Percentiles rank a stretch among this genome's conserved stretches.
These are phyloP conservation scores for Pugionium cornutum DNA, from an alignment of 345 rosid genomes.

Conservation along the genomic window DNA sequence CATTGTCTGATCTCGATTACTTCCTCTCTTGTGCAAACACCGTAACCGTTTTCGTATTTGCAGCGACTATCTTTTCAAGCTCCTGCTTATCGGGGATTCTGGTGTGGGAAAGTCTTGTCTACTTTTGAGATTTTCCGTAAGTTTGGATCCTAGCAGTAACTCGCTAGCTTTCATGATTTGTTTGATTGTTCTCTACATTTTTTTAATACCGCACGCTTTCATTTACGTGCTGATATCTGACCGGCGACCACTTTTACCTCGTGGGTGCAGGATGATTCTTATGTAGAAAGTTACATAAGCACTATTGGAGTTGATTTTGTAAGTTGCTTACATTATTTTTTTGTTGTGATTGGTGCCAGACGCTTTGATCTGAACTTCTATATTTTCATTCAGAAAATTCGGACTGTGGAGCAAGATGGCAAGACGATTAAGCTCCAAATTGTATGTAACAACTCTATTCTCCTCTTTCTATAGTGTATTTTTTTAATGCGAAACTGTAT, in stretches of 20 bases:
- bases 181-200: not conserved
- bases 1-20: not conserved
- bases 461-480: not conserved
- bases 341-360: not conserved
- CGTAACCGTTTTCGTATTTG: constrained; percentile 21
- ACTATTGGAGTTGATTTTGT: constrained; percentile 89
- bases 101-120: constrained; percentile 38
- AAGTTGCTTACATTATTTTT: constrained; percentile 34
- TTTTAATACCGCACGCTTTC: not conserved
- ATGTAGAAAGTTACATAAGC: constrained; percentile 79
- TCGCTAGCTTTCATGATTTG: not conserved
- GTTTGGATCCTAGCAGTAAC: not conserved
- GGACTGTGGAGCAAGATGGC: too few species aligned
- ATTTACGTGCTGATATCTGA: not conserved
- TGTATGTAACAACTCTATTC: too few species aligned
- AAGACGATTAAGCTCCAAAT: too few species aligned
- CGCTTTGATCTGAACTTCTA: constrained; percentile 15
- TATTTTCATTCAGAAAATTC: constrained; percentile 47
- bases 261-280: constrained; percentile 67
- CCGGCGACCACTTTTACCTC: not conserved
- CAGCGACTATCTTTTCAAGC: constrained; percentile 68
- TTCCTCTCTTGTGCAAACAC: not conserved
- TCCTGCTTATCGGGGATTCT: constrained; percentile 55
- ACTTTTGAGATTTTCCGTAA: constrained; percentile 62
- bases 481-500: not conserved